These are phyloP conservation scores for Hymenoscyphus linearis DNA, from an alignment of 2,329 filamentous ascomycete species.

Conservation along the genomic window DNA sequence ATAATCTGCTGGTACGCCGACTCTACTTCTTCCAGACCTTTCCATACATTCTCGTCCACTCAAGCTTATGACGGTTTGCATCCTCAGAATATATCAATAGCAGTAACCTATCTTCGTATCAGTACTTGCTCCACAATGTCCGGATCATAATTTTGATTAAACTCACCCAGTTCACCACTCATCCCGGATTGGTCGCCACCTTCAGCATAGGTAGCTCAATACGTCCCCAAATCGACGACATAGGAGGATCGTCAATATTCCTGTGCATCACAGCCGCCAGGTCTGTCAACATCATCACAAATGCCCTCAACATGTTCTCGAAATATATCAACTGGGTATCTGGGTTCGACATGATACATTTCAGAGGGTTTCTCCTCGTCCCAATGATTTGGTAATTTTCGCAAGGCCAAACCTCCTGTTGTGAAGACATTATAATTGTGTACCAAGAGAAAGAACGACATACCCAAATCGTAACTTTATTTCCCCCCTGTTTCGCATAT, in stretches of 20 bases:
- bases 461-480: slow-evolving; percentile 12
- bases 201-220: slow-evolving; percentile 7
- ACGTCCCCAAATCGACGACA: slow-evolving; percentile 8
- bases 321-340: slow-evolving; percentile 5
- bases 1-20: neutral
- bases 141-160: neutral
- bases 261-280: slow-evolving; percentile 7
- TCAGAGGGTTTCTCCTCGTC: slow-evolving; percentile 3
- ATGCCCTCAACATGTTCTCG: slow-evolving; percentile 12
- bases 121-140: neutral
- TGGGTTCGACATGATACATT: slow-evolving; percentile 9
- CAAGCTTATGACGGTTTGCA: slow-evolving; percentile 1
- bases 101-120: slow-evolving; percentile 3
- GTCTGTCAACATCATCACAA: slow-evolving; percentile 3
- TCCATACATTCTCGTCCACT: slow-evolving; percentile 2
- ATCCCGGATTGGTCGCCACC: neutral
- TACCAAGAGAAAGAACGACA: neutral
- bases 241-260: slow-evolving; percentile 8
- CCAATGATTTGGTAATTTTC: slow-evolving; percentile 7
- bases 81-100: slow-evolving; percentile 7
- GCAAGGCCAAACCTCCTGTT: slow-evolving; percentile 11
- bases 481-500: slow-evolving; percentile 2
- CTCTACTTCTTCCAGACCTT: neutral
- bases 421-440: neutral
- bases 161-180: slow-evolving; percentile 6